Base-by-base conservation (phyloP, 2,329 filamentous ascomycete species). In the Aspergillus sp. region DNA sequence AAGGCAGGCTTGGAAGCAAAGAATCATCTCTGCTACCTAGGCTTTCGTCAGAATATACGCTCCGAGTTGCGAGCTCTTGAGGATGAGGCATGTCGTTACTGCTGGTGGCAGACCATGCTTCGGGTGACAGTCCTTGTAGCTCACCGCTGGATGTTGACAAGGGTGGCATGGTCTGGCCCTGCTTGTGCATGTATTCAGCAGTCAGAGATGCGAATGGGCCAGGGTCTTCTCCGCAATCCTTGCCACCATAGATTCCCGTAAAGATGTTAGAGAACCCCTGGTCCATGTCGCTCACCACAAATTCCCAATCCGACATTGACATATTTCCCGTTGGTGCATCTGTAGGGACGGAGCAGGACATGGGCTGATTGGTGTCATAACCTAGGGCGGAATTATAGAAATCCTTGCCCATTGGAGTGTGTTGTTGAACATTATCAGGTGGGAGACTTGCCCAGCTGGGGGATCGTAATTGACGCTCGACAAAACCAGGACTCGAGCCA, bases 221-320 rank as follows among this genome's bases (percentile, higher is more conserved):
- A 4, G 62, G 51, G 50, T 73, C 70, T 58, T 74, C 69, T 39
- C 73, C 69, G 44, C 70, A 73, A 59, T 77, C 75, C 62, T 70
- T 78, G 40, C 70, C 76, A 12, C 73, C 76, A 50, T 81, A 80
- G n/a, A 82, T 75, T 3, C 75, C 76, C 19, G 78, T 80, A 58
- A 80, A 95, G n/a, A 96, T 88, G 68, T 93, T 96, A 54, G 87
- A 85, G 63, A 88, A 83, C 0, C 90, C 90, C 37, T 87, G 87
- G 66, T 96, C 91, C 71, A 96, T 86, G 20, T 88, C 88, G 4
- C 89, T 87, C 2, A 96, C 81, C 0, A 96, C 81, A 2, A 88
- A 86, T 72, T 96, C 91, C 92, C 91, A 96, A 66, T 95, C 90
- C 0, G 86, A 80, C 8, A 86, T 77, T 1, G 86, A 86, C 12